Evolutionary conservation across 257 asterid species (phyloP), one percentile per base, ranked within the genome.

Genomic region (Ilex asprella): DNA sequence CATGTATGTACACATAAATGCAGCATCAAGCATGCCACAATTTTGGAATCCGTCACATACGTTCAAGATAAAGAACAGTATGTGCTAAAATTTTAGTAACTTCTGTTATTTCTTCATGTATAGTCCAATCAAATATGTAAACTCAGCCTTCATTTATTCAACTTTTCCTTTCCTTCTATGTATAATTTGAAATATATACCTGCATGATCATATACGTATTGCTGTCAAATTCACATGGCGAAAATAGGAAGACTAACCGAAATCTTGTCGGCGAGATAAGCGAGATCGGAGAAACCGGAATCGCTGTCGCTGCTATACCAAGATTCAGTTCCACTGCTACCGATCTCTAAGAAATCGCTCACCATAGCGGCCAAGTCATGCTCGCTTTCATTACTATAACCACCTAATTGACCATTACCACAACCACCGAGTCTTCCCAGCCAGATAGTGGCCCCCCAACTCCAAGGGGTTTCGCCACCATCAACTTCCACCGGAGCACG

Each of bases 301-400:
- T 76, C 82, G 65, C 50, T 68, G 63, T 74, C 81, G 72, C 86
- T 76, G 68, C 77, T 66, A 60, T 54, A 63, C 77, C 80, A 69
- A 6, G 76, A 70, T 43, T 76, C 80, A 11, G 75, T 68, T 31
- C 78, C 78, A 30, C 70, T 62, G 62, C 82, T 76, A 53, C 73
- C 79, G 21, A 56, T 70, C 56, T 80, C 82, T 5, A 74, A 1
- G 68, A 80, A 80, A 51, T 80, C 82, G 64, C 66, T 59, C 39
- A 80, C 85, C 80, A 80, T 56, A 59, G 63, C 66, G 5, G 78
- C 82, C 70, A 74, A 66, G 62, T 76, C 85, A 53, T 62, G 75
- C 56, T 80, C 82, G 59, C 82, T 77, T 53, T 78, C 85, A 12
- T 68, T 27, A 61, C 85, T 79, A 56, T 67, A 68, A 55, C 72